Conservation (phyloP, 306 rosid species). For the Begonia fuchsioides region DNA sequence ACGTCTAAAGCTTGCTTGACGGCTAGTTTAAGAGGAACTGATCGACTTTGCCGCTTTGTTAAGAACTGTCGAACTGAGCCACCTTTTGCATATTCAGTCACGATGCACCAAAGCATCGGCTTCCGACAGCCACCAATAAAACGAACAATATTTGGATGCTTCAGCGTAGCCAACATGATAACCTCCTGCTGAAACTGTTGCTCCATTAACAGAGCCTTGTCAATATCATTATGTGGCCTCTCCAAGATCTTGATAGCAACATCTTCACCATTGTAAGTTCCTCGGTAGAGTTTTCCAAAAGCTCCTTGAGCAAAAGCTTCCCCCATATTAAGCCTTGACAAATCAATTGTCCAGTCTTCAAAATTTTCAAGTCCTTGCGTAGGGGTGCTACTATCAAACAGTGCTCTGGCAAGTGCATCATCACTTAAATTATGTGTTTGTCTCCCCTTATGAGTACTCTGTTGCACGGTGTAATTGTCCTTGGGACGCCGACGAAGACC, state of each 20-base stretch:
- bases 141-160: slow-evolving; percentile 88
- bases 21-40: slow-evolving; percentile 88
- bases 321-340: slow-evolving; percentile 84
- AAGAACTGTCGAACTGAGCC: slow-evolving; percentile 90
- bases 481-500: slow-evolving; percentile 58
- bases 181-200: slow-evolving; percentile 98
- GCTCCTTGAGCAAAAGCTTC: slow-evolving; percentile 98
- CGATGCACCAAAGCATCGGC: slow-evolving; percentile 99
- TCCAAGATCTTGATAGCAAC: slow-evolving; percentile 96
- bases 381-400: slow-evolving; percentile 58
- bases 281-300: slow-evolving; percentile 90
- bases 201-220: slow-evolving; percentile 85
- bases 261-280: slow-evolving; percentile 86
- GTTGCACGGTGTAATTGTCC: slow-evolving; percentile 73
- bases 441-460: slow-evolving; percentile 74
- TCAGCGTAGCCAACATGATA: slow-evolving; percentile 87
- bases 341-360: slow-evolving; percentile 83
- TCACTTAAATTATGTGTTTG: slow-evolving; percentile 81
- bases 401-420: slow-evolving; percentile 91
- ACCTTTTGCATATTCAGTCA: slow-evolving; percentile 94
- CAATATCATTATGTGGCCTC: slow-evolving; percentile 82
- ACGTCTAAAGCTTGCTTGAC: slow-evolving; percentile 97
- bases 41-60: slow-evolving; percentile 62
- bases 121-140: slow-evolving; percentile 92
- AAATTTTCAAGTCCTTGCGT: slow-evolving; percentile 81